Percentiles rank a stretch among this genome's conserved stretches.
Evolutionary conservation across 23 red algal genomes (phyloP).

Genomic region (Gracilaria gracilis): DNA sequence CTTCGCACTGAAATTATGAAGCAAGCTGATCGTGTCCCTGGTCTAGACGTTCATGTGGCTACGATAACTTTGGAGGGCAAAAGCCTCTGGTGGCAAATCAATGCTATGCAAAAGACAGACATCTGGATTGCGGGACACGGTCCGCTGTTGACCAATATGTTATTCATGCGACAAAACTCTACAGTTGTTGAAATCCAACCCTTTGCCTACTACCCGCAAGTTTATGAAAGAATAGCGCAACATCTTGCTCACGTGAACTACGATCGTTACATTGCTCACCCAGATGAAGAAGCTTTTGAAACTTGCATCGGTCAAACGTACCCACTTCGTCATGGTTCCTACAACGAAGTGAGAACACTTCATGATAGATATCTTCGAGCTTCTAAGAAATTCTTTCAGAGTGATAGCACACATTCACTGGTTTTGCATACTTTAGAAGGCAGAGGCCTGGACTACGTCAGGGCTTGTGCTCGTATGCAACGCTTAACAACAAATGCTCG

Average conservation of each 20-base stretch:
- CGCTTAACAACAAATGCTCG: conserved; percentile 49
- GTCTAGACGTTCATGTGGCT: conserved; percentile 52
- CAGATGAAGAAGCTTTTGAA: conserved; percentile 74
- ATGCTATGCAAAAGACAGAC: conserved; percentile 91
- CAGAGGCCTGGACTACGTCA: conserved; percentile 13
- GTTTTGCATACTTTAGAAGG: conserved; percentile 38
- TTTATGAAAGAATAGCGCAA: conserved; percentile 76
- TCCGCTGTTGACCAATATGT: conserved; percentile 77
- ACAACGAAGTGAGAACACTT: conserved; percentile 33
- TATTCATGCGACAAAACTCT: conserved; percentile 79
- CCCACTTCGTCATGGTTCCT: conserved; percentile 11
- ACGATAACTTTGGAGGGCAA: conserved; percentile 74
- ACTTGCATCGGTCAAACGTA: conserved; percentile 69
- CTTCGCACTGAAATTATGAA: conserved; percentile 42
- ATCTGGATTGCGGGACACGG: conserved; percentile 81
- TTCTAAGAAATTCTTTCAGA: conserved; percentile 45
- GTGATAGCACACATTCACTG: conserved; percentile 71
- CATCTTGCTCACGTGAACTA: conserved; percentile 75
- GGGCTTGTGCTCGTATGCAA: conserved; percentile 69
- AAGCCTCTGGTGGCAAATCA: conserved; percentile 74
- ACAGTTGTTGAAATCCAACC: conserved; percentile 82
- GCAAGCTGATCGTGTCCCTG: conserved; percentile 41
- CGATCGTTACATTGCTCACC: conserved; percentile 76
- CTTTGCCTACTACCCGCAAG: conserved; percentile 81
- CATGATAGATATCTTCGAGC: conserved; percentile 39